Evolutionary conservation across 768 basidiomycete species (phyloP), one percentile per base, ranked within the genome.

Genomic region (Lentinula boryana): DNA sequence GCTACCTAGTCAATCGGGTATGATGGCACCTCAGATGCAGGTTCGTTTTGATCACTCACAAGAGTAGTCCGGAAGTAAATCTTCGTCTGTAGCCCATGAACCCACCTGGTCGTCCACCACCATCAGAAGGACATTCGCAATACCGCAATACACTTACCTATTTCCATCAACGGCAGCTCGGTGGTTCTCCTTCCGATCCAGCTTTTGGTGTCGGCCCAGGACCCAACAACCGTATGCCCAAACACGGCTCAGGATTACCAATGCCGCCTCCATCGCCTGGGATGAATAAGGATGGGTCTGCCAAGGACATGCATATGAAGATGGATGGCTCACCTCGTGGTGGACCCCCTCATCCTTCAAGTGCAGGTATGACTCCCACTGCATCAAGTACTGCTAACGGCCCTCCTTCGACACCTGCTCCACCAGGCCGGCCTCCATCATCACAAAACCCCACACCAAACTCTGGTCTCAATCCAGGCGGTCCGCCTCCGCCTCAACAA

Each of bases 211-310:
- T 33, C 10, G 54, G 53, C 18, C 60, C 60, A 35, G 38, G 31
- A n/a, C 74, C 64, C 62, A 74, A 59, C 56, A 73, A 21, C 67
- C 71, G 72, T 62, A 71, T 71, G 62, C 62, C 63, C 68, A 59
- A 41, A 67, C 65, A 73, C 63, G 27, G 63, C 18, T 75, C 68
- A 64, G 72, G 68, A 51, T 69, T 70, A 53, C 68, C 74, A 1
- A 78, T 76, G 74, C 83, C 83, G 0, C 83, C 80, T 10, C 80
- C 83, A 4, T 83, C 83, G 5, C 81, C 84, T 43, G 78, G 75
- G 1, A 75, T 74, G 64, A 68, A 68, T 9, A 71, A 73, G 58
- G 73, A 73, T 62, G 64, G 64, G 44, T 66, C 53, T 7, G 46
- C 21, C 67, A 67, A 62, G 70, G 51, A 61, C 67, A 32, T 69